These are phyloP conservation scores for Hypoxylon sp. DNA, from an alignment of 2,329 filamentous ascomycete species.

Conservation along the genomic window DNA sequence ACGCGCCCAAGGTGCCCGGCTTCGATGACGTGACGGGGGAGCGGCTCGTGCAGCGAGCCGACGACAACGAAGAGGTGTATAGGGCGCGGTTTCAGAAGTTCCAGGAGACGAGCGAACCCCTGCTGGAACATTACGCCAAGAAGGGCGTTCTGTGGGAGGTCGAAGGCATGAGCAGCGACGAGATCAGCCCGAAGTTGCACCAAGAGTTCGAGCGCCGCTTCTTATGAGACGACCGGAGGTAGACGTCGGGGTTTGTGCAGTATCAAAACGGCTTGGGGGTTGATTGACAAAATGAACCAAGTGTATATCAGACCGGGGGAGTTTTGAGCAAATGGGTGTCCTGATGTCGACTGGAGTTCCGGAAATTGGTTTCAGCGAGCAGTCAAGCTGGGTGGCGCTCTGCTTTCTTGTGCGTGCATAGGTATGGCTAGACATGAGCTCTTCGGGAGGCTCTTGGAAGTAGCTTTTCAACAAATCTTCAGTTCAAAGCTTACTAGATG, in stretches of 20 bases:
- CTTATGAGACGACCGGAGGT: slow-evolving; percentile 27
- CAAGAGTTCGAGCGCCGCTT: slow-evolving; percentile 84
- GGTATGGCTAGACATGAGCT: slow-evolving; percentile 10
- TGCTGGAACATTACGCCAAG: slow-evolving; percentile 88
- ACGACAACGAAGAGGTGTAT: slow-evolving; percentile 90
- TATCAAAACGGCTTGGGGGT: neutral
- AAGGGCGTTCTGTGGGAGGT: slow-evolving; percentile 88
- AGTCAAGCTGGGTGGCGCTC: slow-evolving; percentile 3
- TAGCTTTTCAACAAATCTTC: slow-evolving; percentile 11
- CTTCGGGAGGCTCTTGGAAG: slow-evolving; percentile 1
- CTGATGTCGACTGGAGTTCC: slow-evolving; percentile 22
- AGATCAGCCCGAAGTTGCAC: slow-evolving; percentile 91
- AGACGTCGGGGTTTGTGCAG: neutral
- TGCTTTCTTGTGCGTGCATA: slow-evolving; percentile 7
- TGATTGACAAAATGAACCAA: slow-evolving; percentile 1
- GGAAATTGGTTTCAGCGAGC: slow-evolving; percentile 7
- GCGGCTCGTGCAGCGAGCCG: slow-evolving; percentile 77
- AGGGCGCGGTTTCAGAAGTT: slow-evolving; percentile 82
- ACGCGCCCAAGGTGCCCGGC: slow-evolving; percentile 80
- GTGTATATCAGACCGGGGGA: slow-evolving; percentile 16
- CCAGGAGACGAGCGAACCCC: slow-evolving; percentile 81
- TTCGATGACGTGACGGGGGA: slow-evolving; percentile 93
- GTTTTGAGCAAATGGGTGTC: slow-evolving; percentile 9
- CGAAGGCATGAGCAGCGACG: slow-evolving; percentile 87
- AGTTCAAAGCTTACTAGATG: too few relatives aligned